Evolutionary conservation across 371 early-diverging fungal species (phyloP).

Genomic region (Rhizopus delemar): DNA sequence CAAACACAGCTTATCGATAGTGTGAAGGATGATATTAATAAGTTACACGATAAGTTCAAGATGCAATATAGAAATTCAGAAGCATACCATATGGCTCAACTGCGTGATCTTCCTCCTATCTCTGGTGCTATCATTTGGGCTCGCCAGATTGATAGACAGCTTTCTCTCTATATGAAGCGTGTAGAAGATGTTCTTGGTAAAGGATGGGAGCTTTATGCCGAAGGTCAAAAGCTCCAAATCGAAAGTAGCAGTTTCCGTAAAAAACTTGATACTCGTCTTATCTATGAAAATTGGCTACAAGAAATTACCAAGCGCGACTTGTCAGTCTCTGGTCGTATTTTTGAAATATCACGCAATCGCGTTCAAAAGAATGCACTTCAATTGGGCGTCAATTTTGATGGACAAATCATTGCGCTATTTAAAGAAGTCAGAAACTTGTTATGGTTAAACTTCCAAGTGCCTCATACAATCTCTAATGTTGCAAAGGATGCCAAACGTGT

Average conservation of each 20-base stretch:
- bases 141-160: conserved; percentile 96
- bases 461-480: conserved; percentile 87
- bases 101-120: conserved; percentile 93
- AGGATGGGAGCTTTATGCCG: conserved; percentile 96
- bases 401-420: conserved; percentile 92
- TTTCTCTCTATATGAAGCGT: conserved; percentile 92
- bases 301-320: conserved; percentile 87
- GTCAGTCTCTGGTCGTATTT: conserved; percentile 88
- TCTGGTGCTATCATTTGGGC: conserved; percentile 97
- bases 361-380: conserved; percentile 77
- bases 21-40: conserved; percentile 95
- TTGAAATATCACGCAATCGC: conserved; percentile 85
- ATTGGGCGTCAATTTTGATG: conserved; percentile 92
- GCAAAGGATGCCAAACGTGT: conserved; percentile 96
- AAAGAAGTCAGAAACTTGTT: conserved; percentile 96
- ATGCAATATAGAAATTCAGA: conserved; percentile 88
- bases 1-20: conserved; percentile 96
- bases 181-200: conserved; percentile 97
- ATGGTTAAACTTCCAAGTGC: conserved; percentile 92
- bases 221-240: conserved; percentile 91
- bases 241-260: conserved; percentile 91
- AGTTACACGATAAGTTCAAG: conserved; percentile 95
- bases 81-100: conserved; percentile 84
- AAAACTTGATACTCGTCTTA: conserved; percentile 86
- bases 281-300: conserved; percentile 91